Evolutionary conservation across 2,329 filamentous ascomycete genomes (phyloP), one percentile per base, ranked within the genome.

Genomic region (Leptosphaerulina australis): DNA sequence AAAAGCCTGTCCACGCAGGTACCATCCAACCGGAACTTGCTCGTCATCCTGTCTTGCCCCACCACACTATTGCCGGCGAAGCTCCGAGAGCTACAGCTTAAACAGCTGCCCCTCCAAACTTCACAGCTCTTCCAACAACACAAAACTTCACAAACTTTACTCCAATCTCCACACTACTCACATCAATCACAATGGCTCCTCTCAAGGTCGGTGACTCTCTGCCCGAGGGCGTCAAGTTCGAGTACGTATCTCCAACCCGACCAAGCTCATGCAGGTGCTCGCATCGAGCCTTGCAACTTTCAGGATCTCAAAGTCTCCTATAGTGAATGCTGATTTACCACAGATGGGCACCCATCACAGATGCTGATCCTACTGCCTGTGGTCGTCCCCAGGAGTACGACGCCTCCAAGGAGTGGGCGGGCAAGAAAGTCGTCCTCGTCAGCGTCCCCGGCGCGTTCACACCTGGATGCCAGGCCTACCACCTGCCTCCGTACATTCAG

Each of bases 181-280:
- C 36, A 50, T 48, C 21, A 41, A 33, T 51, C 55, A 66, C 44
- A 69, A 85, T 85, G 83, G 73, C 87, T 77, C 82, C 82, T 74
- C 83, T 94, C 75, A 86, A 92, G 74, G 82, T 83, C 72, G 92
- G 92, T 70, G 90, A 96, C 74, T 79, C 80, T 72, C 93, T 97
- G 82, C 92, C 92, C 63, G 79, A 85, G 63, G 88, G 83, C 64
- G 87, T 96, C 55, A 80, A 81, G 74, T 97, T 97, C 81, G 80
- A 81, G 84, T 87, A 76, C 67, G 82, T 76, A 30, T 39, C 24
- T 14, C 43, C 33, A 10, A 24, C 25, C 30, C 28, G 28, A 33
- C 43, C 33, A 15, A 38, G 44, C 45, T 12, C 12, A 48, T 47
- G 21, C 45, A 46, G 25, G 24, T 38, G 41, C 48, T 51, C 31